These are phyloP conservation scores for Curvularia spicifera DNA, from an alignment of 2,329 filamentous ascomycete genomes.

Conservation along the genomic window DNA sequence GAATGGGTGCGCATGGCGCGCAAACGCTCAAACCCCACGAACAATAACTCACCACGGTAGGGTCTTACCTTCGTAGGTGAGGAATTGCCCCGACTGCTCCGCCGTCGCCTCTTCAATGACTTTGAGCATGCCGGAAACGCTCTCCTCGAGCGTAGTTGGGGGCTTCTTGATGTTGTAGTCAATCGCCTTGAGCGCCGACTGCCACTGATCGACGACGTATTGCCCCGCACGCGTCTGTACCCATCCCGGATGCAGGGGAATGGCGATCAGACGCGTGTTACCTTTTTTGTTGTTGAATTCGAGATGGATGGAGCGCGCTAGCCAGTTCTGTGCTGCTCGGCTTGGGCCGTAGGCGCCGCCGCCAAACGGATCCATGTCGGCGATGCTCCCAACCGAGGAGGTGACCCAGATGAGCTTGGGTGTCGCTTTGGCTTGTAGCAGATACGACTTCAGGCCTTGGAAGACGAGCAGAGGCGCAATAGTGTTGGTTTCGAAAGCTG, in stretches of 20 bases:
- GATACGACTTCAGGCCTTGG: conserved; percentile 4
- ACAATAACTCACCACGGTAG: conserved; percentile 1
- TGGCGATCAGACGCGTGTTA: conserved; percentile 2
- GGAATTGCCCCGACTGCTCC: neutral
- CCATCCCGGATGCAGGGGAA: conserved; percentile 10
- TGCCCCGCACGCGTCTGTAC: conserved; percentile 5
- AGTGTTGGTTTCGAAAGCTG: conserved; percentile 4
- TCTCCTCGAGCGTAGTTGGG: conserved; percentile 7
- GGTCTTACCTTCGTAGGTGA: conserved; percentile 1
- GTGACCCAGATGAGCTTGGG: conserved; percentile 4
- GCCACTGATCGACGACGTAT: conserved; percentile 1
- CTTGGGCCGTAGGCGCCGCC: conserved; percentile 7
- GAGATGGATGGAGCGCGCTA: conserved; percentile 7
- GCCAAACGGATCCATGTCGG: conserved; percentile 4
- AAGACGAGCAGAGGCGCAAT: conserved; percentile 5
- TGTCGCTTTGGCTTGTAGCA: neutral
- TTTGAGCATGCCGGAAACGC: conserved; percentile 6
- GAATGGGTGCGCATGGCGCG: neutral
- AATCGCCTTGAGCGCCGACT: neutral
- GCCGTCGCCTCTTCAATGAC: conserved; percentile 7
- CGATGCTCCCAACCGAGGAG: conserved; percentile 5
- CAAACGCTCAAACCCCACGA: neutral
- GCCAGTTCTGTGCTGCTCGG: conserved; percentile 9
- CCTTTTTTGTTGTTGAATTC: conserved; percentile 1
- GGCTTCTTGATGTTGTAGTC: conserved; percentile 5